Conservation (phyloP, 345 rosid genomes). For the Limnanthes douglasii region DNA sequence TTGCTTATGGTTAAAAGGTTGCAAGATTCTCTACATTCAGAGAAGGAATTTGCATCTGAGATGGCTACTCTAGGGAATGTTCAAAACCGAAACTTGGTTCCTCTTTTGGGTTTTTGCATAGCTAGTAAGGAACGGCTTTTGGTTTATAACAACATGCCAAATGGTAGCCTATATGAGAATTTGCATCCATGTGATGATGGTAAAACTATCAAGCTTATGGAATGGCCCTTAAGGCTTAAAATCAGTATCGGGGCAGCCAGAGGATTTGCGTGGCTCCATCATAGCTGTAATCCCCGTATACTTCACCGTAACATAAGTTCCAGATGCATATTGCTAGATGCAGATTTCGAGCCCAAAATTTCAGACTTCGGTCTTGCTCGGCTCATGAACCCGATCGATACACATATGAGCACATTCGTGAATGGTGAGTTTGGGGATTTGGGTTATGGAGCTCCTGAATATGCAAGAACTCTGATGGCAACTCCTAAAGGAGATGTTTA, state of each 20-base stretch:
- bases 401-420: slow-evolving; percentile 89
- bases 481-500: slow-evolving; percentile 93
- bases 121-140: slow-evolving; percentile 62
- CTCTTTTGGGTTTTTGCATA: slow-evolving; percentile 76
- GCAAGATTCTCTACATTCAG: slow-evolving; percentile 78
- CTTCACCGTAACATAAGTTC: slow-evolving; percentile 93
- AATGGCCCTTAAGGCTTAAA: slow-evolving; percentile 84
- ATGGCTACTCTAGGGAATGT: slow-evolving; percentile 81
- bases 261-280: slow-evolving; percentile 97
- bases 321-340: slow-evolving; percentile 69
- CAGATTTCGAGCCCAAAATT: slow-evolving; percentile 71
- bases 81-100: slow-evolving; percentile 67
- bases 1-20: slow-evolving; percentile 77
- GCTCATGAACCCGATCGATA: slow-evolving; percentile 89
- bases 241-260: slow-evolving; percentile 67
- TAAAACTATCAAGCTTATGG: slow-evolving; percentile 33
- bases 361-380: slow-evolving; percentile 97
- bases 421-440: slow-evolving; percentile 96
- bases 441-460: slow-evolving; percentile 93
- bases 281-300: slow-evolving; percentile 87
- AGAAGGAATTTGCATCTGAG: slow-evolving; percentile 65
- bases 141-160: slow-evolving; percentile 62
- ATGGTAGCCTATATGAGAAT: slow-evolving; percentile 52
- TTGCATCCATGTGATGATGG: slow-evolving; percentile 32
- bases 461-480: slow-evolving; percentile 69